Conservation (phyloP, 257 asterid genomes). For the Buddleja alternifolia region DNA sequence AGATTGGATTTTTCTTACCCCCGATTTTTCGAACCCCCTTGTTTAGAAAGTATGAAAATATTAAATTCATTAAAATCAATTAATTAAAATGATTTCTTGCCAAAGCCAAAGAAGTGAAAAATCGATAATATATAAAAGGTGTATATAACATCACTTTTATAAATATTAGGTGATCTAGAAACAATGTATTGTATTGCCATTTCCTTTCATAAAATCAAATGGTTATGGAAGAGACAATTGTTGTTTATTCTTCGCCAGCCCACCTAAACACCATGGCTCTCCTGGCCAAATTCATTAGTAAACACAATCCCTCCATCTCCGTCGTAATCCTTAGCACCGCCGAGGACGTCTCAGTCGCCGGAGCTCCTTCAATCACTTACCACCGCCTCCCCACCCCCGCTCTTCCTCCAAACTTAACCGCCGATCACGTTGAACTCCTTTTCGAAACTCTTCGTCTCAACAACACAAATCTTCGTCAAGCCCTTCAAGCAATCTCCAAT, state of each 20-base stretch:
- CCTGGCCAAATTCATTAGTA: not conserved
- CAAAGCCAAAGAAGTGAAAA: too few relatives aligned
- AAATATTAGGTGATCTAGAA: too few relatives aligned
- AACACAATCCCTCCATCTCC: constrained; percentile 22
- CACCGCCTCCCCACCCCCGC: constrained; percentile 20
- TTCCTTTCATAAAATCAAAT: too few relatives aligned
- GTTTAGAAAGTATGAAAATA: too few relatives aligned
- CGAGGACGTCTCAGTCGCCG: not conserved
- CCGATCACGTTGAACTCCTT: not conserved
- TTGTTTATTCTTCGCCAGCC: not conserved
- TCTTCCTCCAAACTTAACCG: not conserved
- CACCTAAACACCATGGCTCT: not conserved
- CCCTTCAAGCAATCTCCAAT: constrained; percentile 19
- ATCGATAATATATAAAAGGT: too few relatives aligned
- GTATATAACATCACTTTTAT: too few relatives aligned
- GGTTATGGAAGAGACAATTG: constrained; percentile 4
- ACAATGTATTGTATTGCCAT: too few relatives aligned
- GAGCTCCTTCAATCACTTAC: constrained; percentile 10
- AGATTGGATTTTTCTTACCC: too few relatives aligned
- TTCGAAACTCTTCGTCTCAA: constrained; percentile 27
- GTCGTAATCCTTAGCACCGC: constrained; percentile 16
- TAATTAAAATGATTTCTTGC: too few relatives aligned
- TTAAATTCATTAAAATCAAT: too few relatives aligned
- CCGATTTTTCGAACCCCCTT: too few relatives aligned
- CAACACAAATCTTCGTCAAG: constrained; percentile 10